Conservation (phyloP, 108 stramenopile species). For the Nitzschia sp. region DNA sequence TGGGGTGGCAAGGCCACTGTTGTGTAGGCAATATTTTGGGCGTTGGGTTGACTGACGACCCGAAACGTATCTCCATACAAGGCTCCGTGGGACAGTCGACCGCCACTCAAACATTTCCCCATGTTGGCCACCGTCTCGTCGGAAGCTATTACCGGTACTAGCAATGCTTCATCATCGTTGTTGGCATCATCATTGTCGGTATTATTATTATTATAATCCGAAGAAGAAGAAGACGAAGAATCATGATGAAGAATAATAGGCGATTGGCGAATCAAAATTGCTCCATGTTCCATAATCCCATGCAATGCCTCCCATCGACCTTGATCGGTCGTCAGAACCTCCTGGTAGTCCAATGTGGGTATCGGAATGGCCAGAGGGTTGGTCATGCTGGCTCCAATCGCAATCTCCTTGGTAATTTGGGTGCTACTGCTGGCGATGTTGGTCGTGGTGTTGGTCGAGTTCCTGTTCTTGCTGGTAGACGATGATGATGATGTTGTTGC, state of each 20-base stretch:
- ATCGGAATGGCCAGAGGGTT: constrained; percentile 27
- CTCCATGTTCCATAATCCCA: constrained; percentile 58
- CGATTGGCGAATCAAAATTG: constrained; percentile 49
- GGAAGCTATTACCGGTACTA: background rate
- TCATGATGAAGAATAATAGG: constrained; percentile 29
- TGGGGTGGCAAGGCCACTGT: constrained; percentile 58
- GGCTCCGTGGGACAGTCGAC: constrained; percentile 68
- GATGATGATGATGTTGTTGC: constrained; percentile 9
- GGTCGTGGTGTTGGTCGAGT: background rate
- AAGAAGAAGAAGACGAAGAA: no score
- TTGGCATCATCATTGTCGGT: background rate
- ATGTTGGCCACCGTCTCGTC: constrained; percentile 47
- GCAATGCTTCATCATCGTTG: constrained; percentile 9
- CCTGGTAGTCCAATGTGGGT: constrained; percentile 41
- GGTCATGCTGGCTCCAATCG: constrained; percentile 4
- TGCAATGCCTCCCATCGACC: constrained; percentile 29
- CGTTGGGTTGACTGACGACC: constrained; percentile 49
- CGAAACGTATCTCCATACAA: constrained; percentile 83
- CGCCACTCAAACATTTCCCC: constrained; percentile 55
- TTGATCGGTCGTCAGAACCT: constrained; percentile 32
- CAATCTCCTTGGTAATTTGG: constrained; percentile 20
- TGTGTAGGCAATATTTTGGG: constrained; percentile 78
- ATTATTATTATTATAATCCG: background rate
- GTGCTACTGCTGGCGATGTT: background rate
- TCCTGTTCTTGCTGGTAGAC: constrained; percentile 13